Base-by-base conservation (phyloP, 495 filamentous ascomycete genomes). In the Aspergillus carlsbadensis region DNA sequence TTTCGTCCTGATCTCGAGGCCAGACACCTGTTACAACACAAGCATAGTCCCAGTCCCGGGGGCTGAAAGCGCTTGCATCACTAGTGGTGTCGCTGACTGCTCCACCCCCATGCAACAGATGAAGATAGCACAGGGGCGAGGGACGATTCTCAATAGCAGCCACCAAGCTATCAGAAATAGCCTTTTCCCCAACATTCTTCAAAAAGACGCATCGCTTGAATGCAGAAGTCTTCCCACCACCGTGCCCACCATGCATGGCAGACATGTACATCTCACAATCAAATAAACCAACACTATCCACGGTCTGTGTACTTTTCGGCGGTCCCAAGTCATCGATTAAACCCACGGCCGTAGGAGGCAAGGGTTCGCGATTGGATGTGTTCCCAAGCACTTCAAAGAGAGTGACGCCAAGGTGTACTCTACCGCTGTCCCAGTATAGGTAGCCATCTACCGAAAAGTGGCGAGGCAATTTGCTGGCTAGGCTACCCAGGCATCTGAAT, bases 161-260 rank as follows among this genome's bases (percentile, higher is more conserved):
- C 35, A 81, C 52, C 47, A 85, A 70, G n/a, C 54, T 50, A 5
- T 72, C 57, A 34, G 65, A 62, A 21, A 85, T 42, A 46, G 65
- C 59, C 15, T 21, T 54, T 70, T 44, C 53, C 71, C 74, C 77
- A 52, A 86, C 79, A 56, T 61, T 0, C 59, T 81, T 81, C 39
- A 87, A 70, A 62, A 86, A 86, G 59, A 86, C 46, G 65, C 83
- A 86, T 69, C 84, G 77, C 72, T 86, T 86, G 74, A 87, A 86
- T 17, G 84, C 78, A 46, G 78, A 84, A 1, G 81, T 86, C 67
- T 84, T 85, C 64, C 74, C 75, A 21, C 75, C 67, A 51, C 75
- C 75, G 57, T 86, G 82, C 17, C 81, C 83, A 43, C 80, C 79
- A 51, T 86, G 82, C 80, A 86, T 81, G 40, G 50, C 62, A 13